Evolutionary conservation across 257 asterid genomes (phyloP).

Genomic region (Rubia yunnanensis): DNA sequence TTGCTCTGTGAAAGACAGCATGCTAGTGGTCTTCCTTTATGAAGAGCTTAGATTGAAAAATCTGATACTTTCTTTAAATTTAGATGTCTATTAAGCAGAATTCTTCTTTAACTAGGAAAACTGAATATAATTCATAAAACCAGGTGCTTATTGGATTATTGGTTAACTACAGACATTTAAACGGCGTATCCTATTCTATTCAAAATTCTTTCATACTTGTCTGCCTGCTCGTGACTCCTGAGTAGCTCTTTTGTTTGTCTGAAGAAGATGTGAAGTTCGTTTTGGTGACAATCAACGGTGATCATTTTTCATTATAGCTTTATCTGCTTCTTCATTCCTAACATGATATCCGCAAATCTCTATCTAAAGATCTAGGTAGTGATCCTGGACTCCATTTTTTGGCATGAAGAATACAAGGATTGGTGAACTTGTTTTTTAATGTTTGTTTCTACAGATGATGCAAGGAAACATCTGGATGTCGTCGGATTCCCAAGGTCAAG

Average conservation of each 20-base stretch:
- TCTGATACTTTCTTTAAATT: neutral
- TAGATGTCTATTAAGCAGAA: neutral
- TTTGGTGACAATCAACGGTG: neutral
- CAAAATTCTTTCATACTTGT: neutral
- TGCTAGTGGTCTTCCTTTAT: neutral
- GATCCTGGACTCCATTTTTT: neutral
- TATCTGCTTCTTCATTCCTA: neutral
- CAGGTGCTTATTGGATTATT: neutral
- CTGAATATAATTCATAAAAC: neutral
- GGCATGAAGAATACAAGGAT: neutral
- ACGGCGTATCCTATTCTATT: neutral
- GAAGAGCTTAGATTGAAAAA: neutral
- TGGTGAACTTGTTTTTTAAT: neutral
- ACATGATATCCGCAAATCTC: neutral
- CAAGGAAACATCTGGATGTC: constrained; percentile 46
- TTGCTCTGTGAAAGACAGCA: neutral
- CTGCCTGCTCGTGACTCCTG: neutral
- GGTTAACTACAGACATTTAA: no score
- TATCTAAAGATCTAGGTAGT: neutral
- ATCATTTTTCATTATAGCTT: neutral
- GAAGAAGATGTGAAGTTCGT: neutral
- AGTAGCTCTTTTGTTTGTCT: neutral
- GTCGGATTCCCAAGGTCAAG: constrained; percentile 24
- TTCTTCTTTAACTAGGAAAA: neutral
- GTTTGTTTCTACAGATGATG: constrained; percentile 30